Evolutionary conservation across 1,284 basidiomycete genomes (phyloP).

Genomic region (Omphalotus olearius): DNA sequence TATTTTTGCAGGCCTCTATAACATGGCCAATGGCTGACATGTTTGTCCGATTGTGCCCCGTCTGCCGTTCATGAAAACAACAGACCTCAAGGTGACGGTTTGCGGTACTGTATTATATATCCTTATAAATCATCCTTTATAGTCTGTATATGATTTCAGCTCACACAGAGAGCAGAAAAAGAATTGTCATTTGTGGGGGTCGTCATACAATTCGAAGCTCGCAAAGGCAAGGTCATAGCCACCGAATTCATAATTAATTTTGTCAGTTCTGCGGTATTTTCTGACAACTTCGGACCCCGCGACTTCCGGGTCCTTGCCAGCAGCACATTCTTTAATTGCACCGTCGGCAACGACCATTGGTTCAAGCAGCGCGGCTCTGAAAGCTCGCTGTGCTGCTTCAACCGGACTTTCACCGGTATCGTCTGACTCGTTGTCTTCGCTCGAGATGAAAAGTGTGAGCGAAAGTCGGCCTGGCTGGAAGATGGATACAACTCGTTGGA

Average conservation of each 20-base stretch:
- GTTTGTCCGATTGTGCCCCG: slow-evolving; percentile 58
- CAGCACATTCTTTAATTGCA: not conserved
- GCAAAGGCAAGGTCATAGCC: slow-evolving; percentile 94
- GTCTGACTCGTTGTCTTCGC: slow-evolving; percentile 45
- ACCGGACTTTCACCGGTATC: slow-evolving; percentile 51
- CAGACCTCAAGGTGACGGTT: slow-evolving; percentile 9
- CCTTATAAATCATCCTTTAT: not conserved
- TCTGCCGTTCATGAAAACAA: slow-evolving; percentile 38
- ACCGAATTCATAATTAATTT: slow-evolving; percentile 97
- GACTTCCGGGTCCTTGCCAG: not conserved
- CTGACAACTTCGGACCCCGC: not conserved
- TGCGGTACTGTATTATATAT: not conserved
- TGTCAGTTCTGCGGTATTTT: slow-evolving; percentile 78
- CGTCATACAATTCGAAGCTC: slow-evolving; percentile 61
- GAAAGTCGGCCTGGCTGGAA: slow-evolving; percentile 89
- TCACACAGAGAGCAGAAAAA: not conserved
- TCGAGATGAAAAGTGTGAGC: slow-evolving; percentile 90
- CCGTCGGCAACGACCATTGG: not conserved
- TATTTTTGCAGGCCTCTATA: slow-evolving; percentile 45
- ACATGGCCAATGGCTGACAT: slow-evolving; percentile 75
- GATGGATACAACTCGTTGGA: slow-evolving; percentile 86
- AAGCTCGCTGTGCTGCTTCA: slow-evolving; percentile 66
- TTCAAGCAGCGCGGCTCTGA: slow-evolving; percentile 53
- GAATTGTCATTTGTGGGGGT: slow-evolving; percentile 5
- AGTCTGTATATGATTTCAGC: not conserved